These are phyloP conservation scores for Tylopilus sp. DNA, from an alignment of 1,284 basidiomycete species.

Conservation along the genomic window DNA sequence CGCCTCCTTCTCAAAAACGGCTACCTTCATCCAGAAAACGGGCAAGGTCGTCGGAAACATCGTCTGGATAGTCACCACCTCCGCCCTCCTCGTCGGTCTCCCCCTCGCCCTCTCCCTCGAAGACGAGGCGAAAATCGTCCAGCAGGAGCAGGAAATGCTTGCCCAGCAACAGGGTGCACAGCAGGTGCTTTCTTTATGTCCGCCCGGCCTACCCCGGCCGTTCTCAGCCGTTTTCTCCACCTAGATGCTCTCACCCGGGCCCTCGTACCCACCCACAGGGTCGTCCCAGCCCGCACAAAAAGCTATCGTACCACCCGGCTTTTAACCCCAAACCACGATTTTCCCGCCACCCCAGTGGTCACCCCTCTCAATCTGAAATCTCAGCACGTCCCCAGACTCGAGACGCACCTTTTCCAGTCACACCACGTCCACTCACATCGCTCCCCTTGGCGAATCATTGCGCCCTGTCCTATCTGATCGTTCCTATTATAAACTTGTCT, in stretches of 20 bases:
- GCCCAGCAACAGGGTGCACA: conserved; percentile 91
- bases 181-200: conserved; percentile 54
- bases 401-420: conserved; percentile 13
- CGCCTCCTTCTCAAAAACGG: conserved; percentile 56
- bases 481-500: conserved; percentile 30
- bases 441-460: conserved; percentile 8
- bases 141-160: conserved; percentile 93
- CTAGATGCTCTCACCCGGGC: conserved; percentile 64
- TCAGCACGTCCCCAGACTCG: not conserved
- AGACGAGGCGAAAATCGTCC: conserved; percentile 92
- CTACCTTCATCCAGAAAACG: conserved; percentile 60
- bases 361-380: not conserved
- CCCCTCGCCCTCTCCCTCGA: conserved; percentile 92
- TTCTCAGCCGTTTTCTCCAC: conserved; percentile 15
- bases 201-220: not conserved
- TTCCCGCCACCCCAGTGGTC: not conserved
- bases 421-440: conserved; percentile 5
- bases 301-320: conserved; percentile 72
- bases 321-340: conserved; percentile 38
- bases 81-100: conserved; percentile 87
- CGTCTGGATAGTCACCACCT: conserved; percentile 94
- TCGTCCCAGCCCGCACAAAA: conserved; percentile 50
- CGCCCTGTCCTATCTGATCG: conserved; percentile 27
- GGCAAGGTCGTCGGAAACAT: conserved; percentile 79
- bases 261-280: conserved; percentile 48